These are phyloP conservation scores for Dendrothele bispora DNA, from an alignment of 768 basidiomycete species.

Conservation along the genomic window DNA sequence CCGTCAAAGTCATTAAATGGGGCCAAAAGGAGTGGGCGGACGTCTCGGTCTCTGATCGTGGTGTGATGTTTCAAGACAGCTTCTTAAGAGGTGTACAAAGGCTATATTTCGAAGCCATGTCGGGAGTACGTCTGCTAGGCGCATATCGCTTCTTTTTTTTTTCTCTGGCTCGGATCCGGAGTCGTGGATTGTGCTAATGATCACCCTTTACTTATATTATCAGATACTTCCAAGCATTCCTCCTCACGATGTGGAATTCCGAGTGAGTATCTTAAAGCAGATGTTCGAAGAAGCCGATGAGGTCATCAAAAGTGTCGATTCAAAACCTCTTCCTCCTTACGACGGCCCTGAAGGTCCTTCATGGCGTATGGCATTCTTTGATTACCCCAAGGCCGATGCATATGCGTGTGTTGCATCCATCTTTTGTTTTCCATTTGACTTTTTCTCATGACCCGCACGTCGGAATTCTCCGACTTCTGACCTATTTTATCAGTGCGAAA, in stretches of 20 bases:
- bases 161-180: too few species aligned
- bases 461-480: neutral
- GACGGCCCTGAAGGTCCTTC: neutral
- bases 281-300: neutral
- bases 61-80: neutral
- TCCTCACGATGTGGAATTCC: neutral
- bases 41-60: neutral
- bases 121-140: neutral
- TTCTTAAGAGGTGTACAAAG: slow-evolving; percentile 1
- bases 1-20: slow-evolving; percentile 6
- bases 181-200: too few species aligned
- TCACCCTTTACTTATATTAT: too few species aligned
- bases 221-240: too few species aligned
- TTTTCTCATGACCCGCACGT: neutral
- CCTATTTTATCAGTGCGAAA: too few species aligned
- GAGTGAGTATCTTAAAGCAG: neutral
- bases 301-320: neutral
- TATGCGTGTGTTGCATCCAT: neutral
- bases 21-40: neutral
- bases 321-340: neutral
- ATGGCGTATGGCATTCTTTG: neutral
- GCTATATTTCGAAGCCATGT: neutral
- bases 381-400: neutral
- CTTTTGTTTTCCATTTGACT: neutral
- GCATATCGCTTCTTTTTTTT: too few species aligned